Evolutionary conservation across 2,329 filamentous ascomycete species (phyloP).

Genomic region (Alternaria dauci): DNA sequence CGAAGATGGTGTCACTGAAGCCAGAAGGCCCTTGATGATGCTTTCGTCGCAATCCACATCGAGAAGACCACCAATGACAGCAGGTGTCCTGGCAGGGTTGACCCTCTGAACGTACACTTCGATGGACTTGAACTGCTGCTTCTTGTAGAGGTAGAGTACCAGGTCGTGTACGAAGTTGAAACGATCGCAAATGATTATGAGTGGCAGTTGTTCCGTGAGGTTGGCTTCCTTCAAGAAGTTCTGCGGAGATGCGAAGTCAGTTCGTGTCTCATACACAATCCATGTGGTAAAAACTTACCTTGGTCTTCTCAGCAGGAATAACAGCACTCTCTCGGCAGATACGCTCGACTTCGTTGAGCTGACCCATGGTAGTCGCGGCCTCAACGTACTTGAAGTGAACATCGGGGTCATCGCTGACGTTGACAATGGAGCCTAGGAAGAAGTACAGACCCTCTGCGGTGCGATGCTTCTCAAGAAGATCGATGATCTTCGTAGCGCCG

Average conservation of each 20-base stretch:
- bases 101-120: constrained; percentile 98
- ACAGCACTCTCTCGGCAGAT: constrained; percentile 85
- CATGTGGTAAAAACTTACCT: constrained; percentile 48
- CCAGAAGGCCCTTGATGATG: constrained; percentile 91
- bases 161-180: constrained; percentile 99
- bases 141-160: constrained; percentile 96
- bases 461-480: constrained; percentile 96
- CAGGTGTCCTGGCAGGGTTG: constrained; percentile 88
- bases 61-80: constrained; percentile 89
- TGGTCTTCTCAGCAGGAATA: constrained; percentile 90
- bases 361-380: constrained; percentile 90
- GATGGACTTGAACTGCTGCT: constrained; percentile 98
- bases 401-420: constrained; percentile 92
- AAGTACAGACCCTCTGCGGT: constrained; percentile 97
- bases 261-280: background rate
- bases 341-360: constrained; percentile 95
- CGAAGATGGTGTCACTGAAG: constrained; percentile 81
- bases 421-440: constrained; percentile 97
- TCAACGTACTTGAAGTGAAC: constrained; percentile 99
- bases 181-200: constrained; percentile 99
- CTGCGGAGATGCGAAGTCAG: constrained; percentile 27
- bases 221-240: constrained; percentile 99
- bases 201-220: constrained; percentile 87
- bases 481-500: constrained; percentile 85
- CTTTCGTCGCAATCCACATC: constrained; percentile 97